Conservation (phyloP, 2,329 filamentous ascomycete species). For the Phialemonium atrogriseum region DNA sequence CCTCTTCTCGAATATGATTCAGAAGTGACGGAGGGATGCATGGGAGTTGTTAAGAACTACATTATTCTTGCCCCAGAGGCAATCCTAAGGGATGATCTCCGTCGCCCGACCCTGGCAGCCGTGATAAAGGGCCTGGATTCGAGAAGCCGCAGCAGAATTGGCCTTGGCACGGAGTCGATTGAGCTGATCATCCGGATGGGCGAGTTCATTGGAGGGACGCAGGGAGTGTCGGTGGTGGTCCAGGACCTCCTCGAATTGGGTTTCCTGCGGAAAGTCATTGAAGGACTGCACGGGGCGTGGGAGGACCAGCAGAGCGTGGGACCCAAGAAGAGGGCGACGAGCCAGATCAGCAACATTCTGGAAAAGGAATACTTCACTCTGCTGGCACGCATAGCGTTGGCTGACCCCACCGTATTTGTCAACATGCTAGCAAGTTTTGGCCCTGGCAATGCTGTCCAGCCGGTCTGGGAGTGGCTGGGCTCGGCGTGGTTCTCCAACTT, state of each 20-base stretch:
- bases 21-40: slow-evolving; percentile 51
- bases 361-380: slow-evolving; percentile 83
- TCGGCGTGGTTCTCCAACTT: slow-evolving; percentile 61
- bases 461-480: slow-evolving; percentile 52
- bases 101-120: slow-evolving; percentile 38
- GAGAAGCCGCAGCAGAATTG: slow-evolving; percentile 48
- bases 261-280: slow-evolving; percentile 55
- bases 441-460: slow-evolving; percentile 28
- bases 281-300: slow-evolving; percentile 59
- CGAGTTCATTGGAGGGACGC: slow-evolving; percentile 50
- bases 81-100: slow-evolving; percentile 49
- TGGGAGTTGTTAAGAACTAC: slow-evolving; percentile 63
- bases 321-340: slow-evolving; percentile 61
- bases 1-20: slow-evolving; percentile 59
- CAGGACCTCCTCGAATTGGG: slow-evolving; percentile 57
- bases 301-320: slow-evolving; percentile 75
- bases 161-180: slow-evolving; percentile 50
- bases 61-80: slow-evolving; percentile 61
- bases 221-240: slow-evolving; percentile 54
- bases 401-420: slow-evolving; percentile 61
- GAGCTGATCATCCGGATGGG: slow-evolving; percentile 59
- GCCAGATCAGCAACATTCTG: slow-evolving; percentile 63
- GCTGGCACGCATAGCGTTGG: slow-evolving; percentile 68
- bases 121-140: slow-evolving; percentile 41
- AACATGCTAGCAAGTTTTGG: slow-evolving; percentile 43